Evolutionary conservation across 352 stramenopile species (phyloP).

Genomic region (Globisporangium uncinulatum): DNA sequence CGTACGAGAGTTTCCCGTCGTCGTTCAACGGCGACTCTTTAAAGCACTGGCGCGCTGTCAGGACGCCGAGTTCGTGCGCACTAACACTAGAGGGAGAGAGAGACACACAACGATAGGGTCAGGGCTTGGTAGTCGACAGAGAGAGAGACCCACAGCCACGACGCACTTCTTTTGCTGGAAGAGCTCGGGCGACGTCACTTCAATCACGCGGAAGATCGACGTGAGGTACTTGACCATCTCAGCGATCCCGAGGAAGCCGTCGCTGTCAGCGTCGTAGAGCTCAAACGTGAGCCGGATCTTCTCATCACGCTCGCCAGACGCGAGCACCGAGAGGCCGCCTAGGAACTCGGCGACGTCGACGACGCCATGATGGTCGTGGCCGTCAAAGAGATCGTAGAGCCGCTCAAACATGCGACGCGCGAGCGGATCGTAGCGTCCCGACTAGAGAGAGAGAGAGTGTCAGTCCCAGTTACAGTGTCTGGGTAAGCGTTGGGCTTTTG

Average conservation of each 20-base stretch:
- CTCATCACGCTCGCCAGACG: slow-evolving; percentile 71
- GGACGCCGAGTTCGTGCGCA: slow-evolving; percentile 50
- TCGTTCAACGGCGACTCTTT: slow-evolving; percentile 51
- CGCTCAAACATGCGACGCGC: slow-evolving; percentile 68
- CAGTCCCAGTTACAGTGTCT: background rate
- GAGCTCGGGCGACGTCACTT: slow-evolving; percentile 53
- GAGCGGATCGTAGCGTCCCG: slow-evolving; percentile 66
- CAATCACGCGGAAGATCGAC: slow-evolving; percentile 78
- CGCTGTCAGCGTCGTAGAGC: slow-evolving; percentile 78
- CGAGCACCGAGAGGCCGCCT: slow-evolving; percentile 77
- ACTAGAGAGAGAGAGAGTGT: slow-evolving; percentile 10
- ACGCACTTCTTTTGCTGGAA: slow-evolving; percentile 67
- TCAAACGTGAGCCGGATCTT: slow-evolving; percentile 84
- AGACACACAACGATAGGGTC: background rate
- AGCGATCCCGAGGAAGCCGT: slow-evolving; percentile 76
- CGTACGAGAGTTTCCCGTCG: slow-evolving; percentile 69
- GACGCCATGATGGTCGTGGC: slow-evolving; percentile 30
- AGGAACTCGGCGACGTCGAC: slow-evolving; percentile 82
- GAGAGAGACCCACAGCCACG: background rate
- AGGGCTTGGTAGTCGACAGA: background rate
- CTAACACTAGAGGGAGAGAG: slow-evolving; percentile 28
- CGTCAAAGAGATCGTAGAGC: slow-evolving; percentile 80
- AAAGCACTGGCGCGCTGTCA: slow-evolving; percentile 78
- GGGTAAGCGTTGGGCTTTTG: background rate
- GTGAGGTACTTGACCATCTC: slow-evolving; percentile 89